Conservation (phyloP, 495 filamentous ascomycete genomes). For the Lasiosphaeris hirsuta region DNA sequence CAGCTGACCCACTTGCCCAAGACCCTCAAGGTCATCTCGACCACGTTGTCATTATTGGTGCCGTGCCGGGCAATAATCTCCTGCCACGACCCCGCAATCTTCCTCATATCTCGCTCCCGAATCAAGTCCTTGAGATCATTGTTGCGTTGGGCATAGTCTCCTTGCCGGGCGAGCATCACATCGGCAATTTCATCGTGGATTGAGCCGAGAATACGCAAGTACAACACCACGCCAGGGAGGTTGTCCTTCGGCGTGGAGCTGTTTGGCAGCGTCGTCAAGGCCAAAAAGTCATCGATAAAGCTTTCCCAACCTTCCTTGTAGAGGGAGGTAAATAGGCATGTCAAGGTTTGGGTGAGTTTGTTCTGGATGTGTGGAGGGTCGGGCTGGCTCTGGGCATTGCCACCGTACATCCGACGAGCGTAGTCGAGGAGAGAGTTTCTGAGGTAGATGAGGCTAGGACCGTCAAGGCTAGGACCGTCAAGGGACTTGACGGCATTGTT, state of each 20-base stretch:
- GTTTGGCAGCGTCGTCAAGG: conserved; percentile 58
- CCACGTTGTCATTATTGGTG: conserved; percentile 65
- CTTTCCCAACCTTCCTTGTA: conserved; percentile 81
- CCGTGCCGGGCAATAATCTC: conserved; percentile 81
- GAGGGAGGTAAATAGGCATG: conserved; percentile 79
- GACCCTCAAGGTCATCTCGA: conserved; percentile 82
- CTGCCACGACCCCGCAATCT: conserved; percentile 84
- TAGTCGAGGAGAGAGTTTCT: conserved; percentile 77
- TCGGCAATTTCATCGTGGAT: conserved; percentile 98
- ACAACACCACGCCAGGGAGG: conserved; percentile 72
- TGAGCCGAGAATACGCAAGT: conserved; percentile 78
- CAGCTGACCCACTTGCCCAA: conserved; percentile 96
- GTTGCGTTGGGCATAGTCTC: conserved; percentile 72
- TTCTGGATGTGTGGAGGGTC: conserved; percentile 84
- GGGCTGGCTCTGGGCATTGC: conserved; percentile 46
- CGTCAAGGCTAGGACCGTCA: conserved; percentile 65
- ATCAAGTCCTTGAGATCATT: conserved; percentile 85
- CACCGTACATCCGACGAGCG: conserved; percentile 66
- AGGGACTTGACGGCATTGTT: conserved; percentile 83
- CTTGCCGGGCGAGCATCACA: conserved; percentile 71
- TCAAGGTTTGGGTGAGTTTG: conserved; percentile 93
- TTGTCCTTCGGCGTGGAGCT: conserved; percentile 58
- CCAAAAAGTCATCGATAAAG: conserved; percentile 85
- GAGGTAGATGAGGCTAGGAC: conserved; percentile 63
- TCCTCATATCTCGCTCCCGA: conserved; percentile 76